phyloP scores from a whole-genome alignment of 176 grass and related monocot genomes.

The Carex parvula region DNA sequence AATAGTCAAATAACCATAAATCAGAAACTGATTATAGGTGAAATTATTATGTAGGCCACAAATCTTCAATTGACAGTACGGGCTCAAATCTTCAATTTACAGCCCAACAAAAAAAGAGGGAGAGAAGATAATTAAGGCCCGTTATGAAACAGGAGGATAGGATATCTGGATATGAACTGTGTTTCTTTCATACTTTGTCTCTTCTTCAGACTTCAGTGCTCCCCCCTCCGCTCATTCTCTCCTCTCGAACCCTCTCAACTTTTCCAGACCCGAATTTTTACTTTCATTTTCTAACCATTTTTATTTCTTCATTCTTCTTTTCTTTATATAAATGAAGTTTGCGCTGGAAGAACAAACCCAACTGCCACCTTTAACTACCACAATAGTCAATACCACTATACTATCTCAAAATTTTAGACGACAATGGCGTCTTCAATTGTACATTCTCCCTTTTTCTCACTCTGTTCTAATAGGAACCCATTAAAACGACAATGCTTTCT shows the following conservation, averaged over 20 bases:
- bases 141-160: background rate
- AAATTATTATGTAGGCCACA: too few species aligned
- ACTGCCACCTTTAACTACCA: background rate
- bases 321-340: slow-evolving; percentile 11
- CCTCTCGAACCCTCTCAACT: slow-evolving; percentile 39
- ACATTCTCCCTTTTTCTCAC: background rate
- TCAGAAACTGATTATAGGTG: too few species aligned
- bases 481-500: slow-evolving; percentile 1
- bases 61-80: background rate
- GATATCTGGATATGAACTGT: background rate
- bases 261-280: slow-evolving; percentile 38
- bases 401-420: too few species aligned
- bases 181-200: slow-evolving; percentile 17
- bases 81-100: background rate
- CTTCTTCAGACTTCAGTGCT: background rate
- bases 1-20: too few species aligned
- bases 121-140: background rate
- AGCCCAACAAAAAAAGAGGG: background rate
- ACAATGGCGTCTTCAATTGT: slow-evolving; percentile 23
- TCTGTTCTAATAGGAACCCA: background rate
- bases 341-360: slow-evolving; percentile 6
- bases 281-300: background rate
- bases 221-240: slow-evolving; percentile 27
- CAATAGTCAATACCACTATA: too few species aligned
- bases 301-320: background rate